A percentile compares a stretch with the other conserved stretches of the same genome.
phyloP scores from a whole-genome alignment of 2,329 filamentous ascomycete species.

The Aspergillus latus region DNA sequence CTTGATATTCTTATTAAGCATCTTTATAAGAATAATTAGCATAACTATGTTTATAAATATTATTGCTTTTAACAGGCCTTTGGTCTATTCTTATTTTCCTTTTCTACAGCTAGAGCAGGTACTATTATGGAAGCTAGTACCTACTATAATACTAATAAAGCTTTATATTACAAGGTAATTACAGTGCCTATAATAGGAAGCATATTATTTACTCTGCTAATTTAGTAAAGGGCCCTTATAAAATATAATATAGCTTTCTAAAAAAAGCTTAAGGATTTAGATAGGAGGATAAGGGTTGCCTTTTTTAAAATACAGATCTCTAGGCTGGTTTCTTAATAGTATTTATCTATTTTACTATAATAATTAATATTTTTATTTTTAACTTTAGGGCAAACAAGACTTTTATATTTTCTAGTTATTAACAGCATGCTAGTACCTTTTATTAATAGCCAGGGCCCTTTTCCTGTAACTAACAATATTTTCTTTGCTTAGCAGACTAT shows the following conservation, averaged over 20 bases:
- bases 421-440: too few species aligned
- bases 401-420: too few species aligned
- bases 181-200: background rate
- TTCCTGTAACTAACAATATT: too few species aligned
- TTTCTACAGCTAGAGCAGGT: background rate
- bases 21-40: background rate
- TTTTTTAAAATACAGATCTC: background rate
- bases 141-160: background rate
- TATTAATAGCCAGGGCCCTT: too few species aligned
- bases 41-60: background rate
- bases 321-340: too few species aligned
- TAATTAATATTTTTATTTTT: too few species aligned
- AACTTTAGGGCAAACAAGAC: too few species aligned
- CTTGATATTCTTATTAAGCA: background rate
- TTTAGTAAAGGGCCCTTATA: background rate
- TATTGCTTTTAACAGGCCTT: background rate
- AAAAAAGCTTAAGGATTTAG: background rate
- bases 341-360: too few species aligned
- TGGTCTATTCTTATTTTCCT: background rate
- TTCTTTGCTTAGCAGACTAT: too few species aligned
- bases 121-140: background rate
- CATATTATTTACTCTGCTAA: background rate
- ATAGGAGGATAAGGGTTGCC: background rate
- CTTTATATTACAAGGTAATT: background rate
- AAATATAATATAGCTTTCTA: background rate